Evolutionary conservation across 106 monocot species (phyloP).

Genomic region (Acorus calamus): DNA sequence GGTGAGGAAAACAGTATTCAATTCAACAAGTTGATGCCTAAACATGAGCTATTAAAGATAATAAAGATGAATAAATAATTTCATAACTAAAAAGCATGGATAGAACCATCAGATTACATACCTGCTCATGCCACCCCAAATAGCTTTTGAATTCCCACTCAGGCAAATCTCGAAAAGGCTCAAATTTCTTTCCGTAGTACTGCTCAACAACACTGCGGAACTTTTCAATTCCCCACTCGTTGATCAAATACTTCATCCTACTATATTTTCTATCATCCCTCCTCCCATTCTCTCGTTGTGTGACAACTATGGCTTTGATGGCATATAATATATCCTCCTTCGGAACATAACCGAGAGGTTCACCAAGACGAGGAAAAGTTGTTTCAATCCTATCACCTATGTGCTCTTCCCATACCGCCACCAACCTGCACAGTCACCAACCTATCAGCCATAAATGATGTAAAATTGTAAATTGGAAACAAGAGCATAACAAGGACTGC

Average conservation of each 20-base stretch:
- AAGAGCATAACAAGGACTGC: neutral
- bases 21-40: no score
- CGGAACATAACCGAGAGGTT: conserved; percentile 88
- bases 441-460: neutral
- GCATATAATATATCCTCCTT: conserved; percentile 96
- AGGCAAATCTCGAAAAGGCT: conserved; percentile 57
- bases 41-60: no score
- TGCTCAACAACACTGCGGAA: conserved; percentile 73
- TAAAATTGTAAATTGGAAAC: no score
- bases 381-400: conserved; percentile 60
- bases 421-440: conserved; percentile 53
- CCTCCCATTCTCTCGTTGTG: conserved; percentile 87
- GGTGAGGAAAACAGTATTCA: no score
- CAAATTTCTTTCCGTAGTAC: conserved; percentile 91
- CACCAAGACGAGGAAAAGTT: conserved; percentile 79
- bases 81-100: no score
- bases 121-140: conserved; percentile 98
- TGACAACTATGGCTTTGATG: conserved; percentile 92
- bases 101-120: neutral
- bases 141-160: conserved; percentile 93
- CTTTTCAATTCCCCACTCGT: conserved; percentile 88
- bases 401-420: conserved; percentile 98
- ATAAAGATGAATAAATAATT: no score
- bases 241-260: conserved; percentile 94
- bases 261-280: conserved; percentile 88